phyloP scores from a whole-genome alignment of 371 early-diverging fungal species.

The Mortierella sp. region DNA sequence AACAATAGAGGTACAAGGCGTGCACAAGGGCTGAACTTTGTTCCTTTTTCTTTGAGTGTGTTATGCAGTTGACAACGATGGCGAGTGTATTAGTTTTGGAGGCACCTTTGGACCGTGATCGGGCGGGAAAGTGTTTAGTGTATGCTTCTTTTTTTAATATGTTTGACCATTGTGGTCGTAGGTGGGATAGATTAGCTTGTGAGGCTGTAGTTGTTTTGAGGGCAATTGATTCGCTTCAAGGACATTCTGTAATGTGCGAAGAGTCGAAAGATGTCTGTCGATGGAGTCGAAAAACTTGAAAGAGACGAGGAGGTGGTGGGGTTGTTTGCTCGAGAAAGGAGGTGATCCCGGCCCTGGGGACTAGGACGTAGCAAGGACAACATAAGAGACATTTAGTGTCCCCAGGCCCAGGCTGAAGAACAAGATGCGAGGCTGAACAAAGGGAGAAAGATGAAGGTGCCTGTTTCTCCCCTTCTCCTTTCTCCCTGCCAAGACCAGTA shows the following conservation, averaged over 20 bases:
- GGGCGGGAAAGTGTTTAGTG: neutral
- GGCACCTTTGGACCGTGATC: slow-evolving; percentile 10
- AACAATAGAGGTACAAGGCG: neutral
- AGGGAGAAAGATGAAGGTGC: neutral
- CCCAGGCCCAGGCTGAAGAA: neutral
- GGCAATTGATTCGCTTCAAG: too few relatives aligned
- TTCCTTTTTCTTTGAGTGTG: slow-evolving; percentile 23
- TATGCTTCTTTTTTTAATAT: neutral
- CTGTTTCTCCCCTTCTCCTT: too few relatives aligned
- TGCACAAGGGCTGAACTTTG: slow-evolving; percentile 9
- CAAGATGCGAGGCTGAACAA: neutral
- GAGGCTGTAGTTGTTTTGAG: too few relatives aligned
- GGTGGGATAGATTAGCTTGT: neutral
- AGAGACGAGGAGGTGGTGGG: neutral
- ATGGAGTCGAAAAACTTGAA: neutral
- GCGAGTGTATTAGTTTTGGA: slow-evolving; percentile 17
- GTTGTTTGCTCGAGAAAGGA: neutral
- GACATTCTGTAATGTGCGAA: too few relatives aligned
- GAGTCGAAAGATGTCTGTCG: too few relatives aligned
- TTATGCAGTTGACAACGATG: slow-evolving; percentile 57
- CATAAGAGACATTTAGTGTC: neutral
- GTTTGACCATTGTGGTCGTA: neutral
- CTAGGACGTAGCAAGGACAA: neutral
- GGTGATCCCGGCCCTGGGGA: neutral
- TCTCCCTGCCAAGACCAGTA: neutral